Base-by-base conservation (phyloP, 352 stramenopile genomes). In the Pseudoperonospora humuli region DNA sequence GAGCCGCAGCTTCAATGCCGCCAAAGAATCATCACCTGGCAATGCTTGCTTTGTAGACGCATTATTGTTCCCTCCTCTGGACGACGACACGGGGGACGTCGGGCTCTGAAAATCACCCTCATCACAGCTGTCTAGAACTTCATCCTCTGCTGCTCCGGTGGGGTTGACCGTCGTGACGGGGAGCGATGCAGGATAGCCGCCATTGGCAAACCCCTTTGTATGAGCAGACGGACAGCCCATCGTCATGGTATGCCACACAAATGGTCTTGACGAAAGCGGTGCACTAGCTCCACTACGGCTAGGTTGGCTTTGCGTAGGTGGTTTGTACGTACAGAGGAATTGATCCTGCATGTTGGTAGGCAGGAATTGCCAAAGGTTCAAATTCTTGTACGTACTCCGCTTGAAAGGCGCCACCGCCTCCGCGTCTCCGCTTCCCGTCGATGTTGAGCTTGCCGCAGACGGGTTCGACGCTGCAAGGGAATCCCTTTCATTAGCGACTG, bases 291-390 rank as follows among this genome's bases (percentile, higher is more conserved):
- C 54, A 39, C 41, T 45, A 34, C 44, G 26, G 20, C 43, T 25
- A 26, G 25, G 28, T 8, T 57, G 44, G 37, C 49, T 54, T 3
- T 21, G 26, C 14, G 43, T 39, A 15, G 55, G 45, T 3, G 74
- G 67, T 19, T 80, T 67, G 38, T 72, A 64, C 29, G 69, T 69
- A 46, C 62, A 81, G 1, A 89, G 45, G 39, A 85, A 89, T 53
- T 89, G 77, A 43, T 89, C 66, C 54, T 93, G 80, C 75, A 93
- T 86, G 59, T 93, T 93, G 13, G 80, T 93, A 0, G 80, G 69
- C 9, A 93, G 25, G 31, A 79, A 85, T 41, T 89, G 75, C 80
- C 80, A 93, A 20, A 80, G 38, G 13, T 86, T 74, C 9, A 86
- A 53, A 25, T 64, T 84, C 42, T 90, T 89, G 68, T 75, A 87